These are phyloP conservation scores for Cardamine resedifolia DNA, from an alignment of 345 rosid species.

Conservation along the genomic window DNA sequence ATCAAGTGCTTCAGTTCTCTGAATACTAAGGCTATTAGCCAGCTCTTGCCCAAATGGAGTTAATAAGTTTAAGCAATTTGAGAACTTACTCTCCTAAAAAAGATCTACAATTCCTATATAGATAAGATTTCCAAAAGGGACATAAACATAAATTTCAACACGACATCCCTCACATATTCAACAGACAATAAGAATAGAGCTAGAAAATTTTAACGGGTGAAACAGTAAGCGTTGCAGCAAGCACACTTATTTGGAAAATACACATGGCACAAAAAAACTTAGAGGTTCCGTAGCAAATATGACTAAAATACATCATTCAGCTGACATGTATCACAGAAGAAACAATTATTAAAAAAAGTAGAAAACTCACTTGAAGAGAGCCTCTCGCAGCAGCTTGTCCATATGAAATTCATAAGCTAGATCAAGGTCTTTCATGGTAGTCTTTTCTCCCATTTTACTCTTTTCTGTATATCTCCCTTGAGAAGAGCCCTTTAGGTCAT, in stretches of 20 bases:
- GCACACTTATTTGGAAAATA: not conserved
- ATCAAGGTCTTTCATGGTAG: conserved; percentile 92
- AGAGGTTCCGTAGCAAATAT: conserved; percentile 6
- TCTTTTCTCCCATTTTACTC: conserved; percentile 60
- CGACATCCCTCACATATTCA: not conserved
- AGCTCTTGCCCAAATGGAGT: not conserved
- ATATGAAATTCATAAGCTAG: conserved; percentile 77
- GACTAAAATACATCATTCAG: conserved; percentile 1
- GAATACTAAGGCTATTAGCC: not conserved
- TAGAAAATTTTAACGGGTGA: not conserved
- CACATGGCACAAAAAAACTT: not conserved
- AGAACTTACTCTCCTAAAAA: conserved; percentile 2
- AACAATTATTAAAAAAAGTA: not conserved
- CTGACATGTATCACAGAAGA: not conserved
- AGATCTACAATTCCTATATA: not conserved
- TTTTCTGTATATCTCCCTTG: conserved; percentile 76
- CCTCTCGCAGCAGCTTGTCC: conserved; percentile 79
- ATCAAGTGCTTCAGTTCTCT: not conserved
- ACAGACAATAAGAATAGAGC: not conserved
- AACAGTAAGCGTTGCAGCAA: conserved; percentile 4
- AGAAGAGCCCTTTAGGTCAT: conserved; percentile 92
- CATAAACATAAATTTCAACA: not conserved
- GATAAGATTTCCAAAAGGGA: not conserved
- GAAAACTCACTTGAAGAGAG: conserved; percentile 72
- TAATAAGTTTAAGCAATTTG: not conserved